Conservation (phyloP, 2,329 filamentous ascomycete species). For the Simplicillium sp. region DNA sequence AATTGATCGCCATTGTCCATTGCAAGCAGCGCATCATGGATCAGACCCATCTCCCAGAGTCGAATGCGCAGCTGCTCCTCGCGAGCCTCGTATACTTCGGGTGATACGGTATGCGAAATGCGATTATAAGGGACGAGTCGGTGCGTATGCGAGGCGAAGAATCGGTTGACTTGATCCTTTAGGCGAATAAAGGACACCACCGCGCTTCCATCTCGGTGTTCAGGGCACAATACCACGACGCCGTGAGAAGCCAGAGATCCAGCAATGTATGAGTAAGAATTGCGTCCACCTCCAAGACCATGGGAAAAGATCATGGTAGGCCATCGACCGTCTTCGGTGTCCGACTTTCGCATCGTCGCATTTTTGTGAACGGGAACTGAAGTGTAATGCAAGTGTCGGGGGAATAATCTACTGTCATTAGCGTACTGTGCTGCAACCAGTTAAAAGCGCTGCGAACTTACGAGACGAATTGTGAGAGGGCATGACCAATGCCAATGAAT, state of each 20-base stretch:
- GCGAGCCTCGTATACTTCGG: constrained; percentile 56
- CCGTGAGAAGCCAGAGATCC: constrained; percentile 75
- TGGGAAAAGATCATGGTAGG: constrained; percentile 82
- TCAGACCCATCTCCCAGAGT: constrained; percentile 66
- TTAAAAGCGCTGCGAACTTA: constrained; percentile 24
- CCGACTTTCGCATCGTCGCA: constrained; percentile 48
- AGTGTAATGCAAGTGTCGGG: constrained; percentile 63
- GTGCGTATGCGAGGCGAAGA: constrained; percentile 15
- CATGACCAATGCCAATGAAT: constrained; percentile 59
- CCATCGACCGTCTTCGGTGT: constrained; percentile 48
- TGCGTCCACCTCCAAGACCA: constrained; percentile 70
- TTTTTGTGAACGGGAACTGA: constrained; percentile 65
- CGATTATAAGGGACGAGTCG: constrained; percentile 36
- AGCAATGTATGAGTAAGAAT: constrained; percentile 76
- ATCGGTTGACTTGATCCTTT: constrained; percentile 34
- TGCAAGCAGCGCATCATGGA: constrained; percentile 58
- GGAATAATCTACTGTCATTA: constrained; percentile 44
- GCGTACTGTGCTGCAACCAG: neutral
- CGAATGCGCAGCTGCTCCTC: constrained; percentile 67
- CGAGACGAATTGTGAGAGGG: constrained; percentile 50
- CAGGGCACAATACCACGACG: constrained; percentile 69
- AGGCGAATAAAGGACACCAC: constrained; percentile 64
- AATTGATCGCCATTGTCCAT: constrained; percentile 48
- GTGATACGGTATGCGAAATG: constrained; percentile 52
- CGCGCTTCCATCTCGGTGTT: constrained; percentile 74